Evolutionary conservation across 805 yeast species (phyloP).

Genomic region (Pichia heedii): DNA sequence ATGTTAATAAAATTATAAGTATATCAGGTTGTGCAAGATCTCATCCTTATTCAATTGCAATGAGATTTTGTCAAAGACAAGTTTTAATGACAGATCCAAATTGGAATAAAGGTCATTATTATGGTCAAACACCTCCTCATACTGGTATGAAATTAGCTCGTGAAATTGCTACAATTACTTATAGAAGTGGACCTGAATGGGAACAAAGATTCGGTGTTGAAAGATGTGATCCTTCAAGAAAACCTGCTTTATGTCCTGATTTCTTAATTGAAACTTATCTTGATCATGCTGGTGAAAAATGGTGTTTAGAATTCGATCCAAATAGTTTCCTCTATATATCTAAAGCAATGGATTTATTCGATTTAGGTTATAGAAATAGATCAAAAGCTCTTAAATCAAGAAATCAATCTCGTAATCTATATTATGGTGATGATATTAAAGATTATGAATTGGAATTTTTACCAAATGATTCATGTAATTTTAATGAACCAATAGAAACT

Average conservation of each 20-base stretch:
- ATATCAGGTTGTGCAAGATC: constrained; percentile 91
- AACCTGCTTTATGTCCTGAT: constrained; percentile 90
- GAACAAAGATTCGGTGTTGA: constrained; percentile 85
- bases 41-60: constrained; percentile 89
- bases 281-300: constrained; percentile 93
- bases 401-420: constrained; percentile 27
- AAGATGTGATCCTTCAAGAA: constrained; percentile 65
- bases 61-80: constrained; percentile 88
- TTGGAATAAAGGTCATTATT: constrained; percentile 89
- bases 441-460: constrained; percentile 22
- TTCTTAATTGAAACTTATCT: constrained; percentile 85
- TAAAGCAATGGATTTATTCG: constrained; percentile 93
- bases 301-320: constrained; percentile 84
- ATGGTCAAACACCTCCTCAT: constrained; percentile 70
- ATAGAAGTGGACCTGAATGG: constrained; percentile 97
- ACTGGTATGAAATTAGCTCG: constrained; percentile 91
- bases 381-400: constrained; percentile 35
- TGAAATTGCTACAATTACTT: constrained; percentile 89
- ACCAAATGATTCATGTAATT: constrained; percentile 27
- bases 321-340: constrained; percentile 80
- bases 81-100: constrained; percentile 91
- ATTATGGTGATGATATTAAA: constrained; percentile 20
- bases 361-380: constrained; percentile 49
- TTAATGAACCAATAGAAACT: constrained; percentile 44
- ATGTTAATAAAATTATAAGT: constrained; percentile 64